These are phyloP conservation scores for Colletotrichum tofieldiae DNA, from an alignment of 2,329 filamentous ascomycete genomes.

Conservation along the genomic window DNA sequence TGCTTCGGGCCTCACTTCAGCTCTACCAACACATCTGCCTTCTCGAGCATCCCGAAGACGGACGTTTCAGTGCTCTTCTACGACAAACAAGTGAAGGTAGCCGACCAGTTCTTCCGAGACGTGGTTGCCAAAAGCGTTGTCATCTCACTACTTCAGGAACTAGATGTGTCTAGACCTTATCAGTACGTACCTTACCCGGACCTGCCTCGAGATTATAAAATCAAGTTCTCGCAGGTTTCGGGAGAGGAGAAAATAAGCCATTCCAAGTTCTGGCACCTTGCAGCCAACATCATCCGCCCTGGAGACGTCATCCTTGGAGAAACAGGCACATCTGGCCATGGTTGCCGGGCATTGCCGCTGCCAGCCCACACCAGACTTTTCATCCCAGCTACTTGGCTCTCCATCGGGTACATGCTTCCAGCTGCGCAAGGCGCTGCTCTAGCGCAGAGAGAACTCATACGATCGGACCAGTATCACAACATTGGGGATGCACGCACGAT, in stretches of 20 bases:
- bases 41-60: constrained; percentile 10
- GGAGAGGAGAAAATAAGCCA: constrained; percentile 60
- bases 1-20: constrained; percentile 32
- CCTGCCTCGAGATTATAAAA: constrained; percentile 47
- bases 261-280: constrained; percentile 61
- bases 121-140: constrained; percentile 46
- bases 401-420: constrained; percentile 74
- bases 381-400: constrained; percentile 70
- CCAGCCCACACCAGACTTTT: constrained; percentile 65
- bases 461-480: constrained; percentile 47
- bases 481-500: constrained; percentile 64
- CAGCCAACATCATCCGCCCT: constrained; percentile 52
- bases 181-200: constrained; percentile 48
- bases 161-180: constrained; percentile 46
- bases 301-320: constrained; percentile 72
- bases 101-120: constrained; percentile 50
- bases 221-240: constrained; percentile 41
- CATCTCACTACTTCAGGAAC: constrained; percentile 44
- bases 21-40: constrained; percentile 21
- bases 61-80: constrained; percentile 47
- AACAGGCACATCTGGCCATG: constrained; percentile 71
- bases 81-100: constrained; percentile 46
- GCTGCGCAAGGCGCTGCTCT: constrained; percentile 70
- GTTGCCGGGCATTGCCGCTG: constrained; percentile 65
- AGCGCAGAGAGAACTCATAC: constrained; percentile 64